phyloP scores from a whole-genome alignment of 768 basidiomycete genomes.

The Tephrocybe sp. region DNA sequence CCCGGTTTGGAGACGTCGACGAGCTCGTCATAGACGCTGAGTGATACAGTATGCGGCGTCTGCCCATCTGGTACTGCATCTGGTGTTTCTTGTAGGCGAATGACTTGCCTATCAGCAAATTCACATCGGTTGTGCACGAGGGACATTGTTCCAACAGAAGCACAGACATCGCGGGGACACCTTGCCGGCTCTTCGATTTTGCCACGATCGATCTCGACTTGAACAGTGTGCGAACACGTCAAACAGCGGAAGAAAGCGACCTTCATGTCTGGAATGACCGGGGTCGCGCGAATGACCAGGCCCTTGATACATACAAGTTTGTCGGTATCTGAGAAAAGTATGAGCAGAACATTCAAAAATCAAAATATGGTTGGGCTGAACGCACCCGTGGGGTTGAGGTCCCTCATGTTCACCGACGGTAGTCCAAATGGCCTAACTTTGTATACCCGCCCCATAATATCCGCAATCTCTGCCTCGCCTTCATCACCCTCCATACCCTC shows the following conservation, averaged over 20 bases:
- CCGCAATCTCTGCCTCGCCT: conserved; percentile 83
- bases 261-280: conserved; percentile 99
- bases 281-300: conserved; percentile 94
- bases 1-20: conserved; percentile 97
- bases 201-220: conserved; percentile 96
- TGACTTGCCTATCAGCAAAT: conserved; percentile 93
- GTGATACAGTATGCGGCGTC: conserved; percentile 94
- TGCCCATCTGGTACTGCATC: conserved; percentile 98
- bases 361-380: conserved; percentile 1
- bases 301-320: conserved; percentile 96
- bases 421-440: conserved; percentile 93
- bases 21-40: conserved; percentile 98
- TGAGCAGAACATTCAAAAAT: background rate
- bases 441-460: conserved; percentile 85
- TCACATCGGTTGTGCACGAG: conserved; percentile 97
- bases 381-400: conserved; percentile 87
- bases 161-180: conserved; percentile 93
- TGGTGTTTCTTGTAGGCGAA: conserved; percentile 94
- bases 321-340: conserved; percentile 75
- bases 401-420: conserved; percentile 86
- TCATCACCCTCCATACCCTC: conserved; percentile 75
- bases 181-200: conserved; percentile 90
- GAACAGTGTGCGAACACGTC: conserved; percentile 94
- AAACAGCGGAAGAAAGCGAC: conserved; percentile 97
- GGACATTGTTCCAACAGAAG: conserved; percentile 83